A percentile compares a stretch with the other conserved stretches of the same genome.
Evolutionary conservation across 2,329 filamentous ascomycete genomes (phyloP).

Genomic region (Pseudogymnoascus sp.): DNA sequence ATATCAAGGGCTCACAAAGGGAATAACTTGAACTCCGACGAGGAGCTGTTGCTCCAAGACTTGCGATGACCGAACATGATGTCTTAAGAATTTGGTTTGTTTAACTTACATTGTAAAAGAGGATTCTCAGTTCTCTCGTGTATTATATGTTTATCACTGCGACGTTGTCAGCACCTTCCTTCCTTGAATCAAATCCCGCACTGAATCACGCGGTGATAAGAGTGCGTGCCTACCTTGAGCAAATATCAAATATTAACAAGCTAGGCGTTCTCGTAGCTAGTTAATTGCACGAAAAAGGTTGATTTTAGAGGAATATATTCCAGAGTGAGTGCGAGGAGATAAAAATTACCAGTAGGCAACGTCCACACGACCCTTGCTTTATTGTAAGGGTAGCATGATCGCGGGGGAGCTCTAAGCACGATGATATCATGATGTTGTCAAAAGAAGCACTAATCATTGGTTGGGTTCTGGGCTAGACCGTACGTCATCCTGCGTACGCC

Average conservation of each 20-base stretch:
- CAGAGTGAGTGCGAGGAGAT: slow-evolving; percentile 2
- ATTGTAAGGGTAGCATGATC: slow-evolving; percentile 2
- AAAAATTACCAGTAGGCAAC: not conserved
- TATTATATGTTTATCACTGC: not conserved
- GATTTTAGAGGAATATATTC: not conserved
- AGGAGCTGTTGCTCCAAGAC: not conserved
- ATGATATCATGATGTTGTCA: slow-evolving; percentile 8
- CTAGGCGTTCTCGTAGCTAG: not conserved
- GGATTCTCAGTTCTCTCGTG: not conserved
- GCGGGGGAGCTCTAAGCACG: not conserved
- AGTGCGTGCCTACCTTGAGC: not conserved
- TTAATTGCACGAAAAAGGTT: not conserved
- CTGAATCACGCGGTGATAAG: not conserved
- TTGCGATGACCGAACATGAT: slow-evolving; percentile 8
- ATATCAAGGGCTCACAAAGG: not conserved
- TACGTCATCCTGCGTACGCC: not conserved
- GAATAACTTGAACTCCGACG: not conserved
- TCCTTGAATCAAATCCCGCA: not conserved
- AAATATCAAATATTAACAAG: not conserved
- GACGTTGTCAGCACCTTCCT: slow-evolving; percentile 5
- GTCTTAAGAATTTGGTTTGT: not conserved
- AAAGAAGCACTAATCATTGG: not conserved
- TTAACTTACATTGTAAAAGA: slow-evolving; percentile 5
- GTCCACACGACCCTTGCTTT: slow-evolving; percentile 1
- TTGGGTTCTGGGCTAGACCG: not conserved